Percentiles rank a stretch among this genome's conserved stretches.
phyloP scores from a whole-genome alignment of 2,329 filamentous ascomycete genomes.

The Phialophora macrospora region DNA sequence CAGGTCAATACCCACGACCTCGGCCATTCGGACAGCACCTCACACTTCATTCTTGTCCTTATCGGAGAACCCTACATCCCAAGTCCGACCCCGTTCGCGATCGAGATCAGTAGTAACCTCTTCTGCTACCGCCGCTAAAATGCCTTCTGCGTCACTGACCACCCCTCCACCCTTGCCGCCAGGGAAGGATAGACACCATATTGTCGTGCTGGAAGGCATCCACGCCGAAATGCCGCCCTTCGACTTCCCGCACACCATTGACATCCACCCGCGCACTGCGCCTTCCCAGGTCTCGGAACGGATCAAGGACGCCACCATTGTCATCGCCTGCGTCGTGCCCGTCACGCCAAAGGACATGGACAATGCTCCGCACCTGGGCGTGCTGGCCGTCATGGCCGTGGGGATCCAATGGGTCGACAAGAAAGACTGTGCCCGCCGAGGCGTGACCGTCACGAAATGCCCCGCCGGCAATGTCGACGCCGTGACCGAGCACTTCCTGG shows the following conservation, averaged over 20 bases:
- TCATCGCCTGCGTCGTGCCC: conserved; percentile 50
- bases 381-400: conserved; percentile 54
- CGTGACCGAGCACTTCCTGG: conserved; percentile 58
- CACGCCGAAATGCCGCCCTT: conserved; percentile 49
- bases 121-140: conserved; percentile 2
- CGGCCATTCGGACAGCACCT: not conserved
- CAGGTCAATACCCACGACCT: not conserved
- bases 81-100: not conserved
- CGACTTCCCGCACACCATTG: conserved; percentile 51
- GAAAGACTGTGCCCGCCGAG: conserved; percentile 49
- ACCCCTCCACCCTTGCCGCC: conserved; percentile 34
- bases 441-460: conserved; percentile 54
- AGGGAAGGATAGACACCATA: conserved; percentile 48
- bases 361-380: conserved; percentile 50
- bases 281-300: conserved; percentile 48
- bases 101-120: not conserved
- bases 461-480: conserved; percentile 55
- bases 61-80: not conserved
- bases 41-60: not conserved
- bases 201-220: conserved; percentile 55
- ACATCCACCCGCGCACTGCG: conserved; percentile 45
- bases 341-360: conserved; percentile 51
- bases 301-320: conserved; percentile 54
- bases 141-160: not conserved
- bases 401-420: conserved; percentile 57